A percentile compares a stretch with the other conserved stretches of the same genome.
Evolutionary conservation across 2,329 filamentous ascomycete genomes (phyloP).

Genomic region (Zymoseptoria tritici): DNA sequence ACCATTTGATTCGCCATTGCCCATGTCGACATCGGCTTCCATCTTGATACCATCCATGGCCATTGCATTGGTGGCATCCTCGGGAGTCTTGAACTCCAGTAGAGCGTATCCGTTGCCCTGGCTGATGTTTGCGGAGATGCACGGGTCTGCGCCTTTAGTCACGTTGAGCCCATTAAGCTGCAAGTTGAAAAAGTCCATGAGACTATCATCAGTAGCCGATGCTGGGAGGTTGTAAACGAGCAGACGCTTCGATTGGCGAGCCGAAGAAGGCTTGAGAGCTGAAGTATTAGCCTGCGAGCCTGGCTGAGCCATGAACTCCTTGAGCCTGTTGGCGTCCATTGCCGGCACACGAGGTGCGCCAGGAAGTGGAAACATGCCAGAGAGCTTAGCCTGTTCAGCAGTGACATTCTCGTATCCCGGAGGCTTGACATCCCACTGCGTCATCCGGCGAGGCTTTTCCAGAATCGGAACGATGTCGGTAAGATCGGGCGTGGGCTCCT

Average conservation of each 20-base stretch:
- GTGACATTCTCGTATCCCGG: conserved; percentile 97
- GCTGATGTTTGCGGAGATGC: conserved; percentile 73
- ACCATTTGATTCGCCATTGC: conserved; percentile 48
- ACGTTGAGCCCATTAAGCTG: conserved; percentile 97
- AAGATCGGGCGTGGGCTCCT: conserved; percentile 91
- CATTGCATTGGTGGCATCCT: conserved; percentile 84
- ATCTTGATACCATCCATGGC: conserved; percentile 86
- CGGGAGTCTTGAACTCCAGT: conserved; percentile 79
- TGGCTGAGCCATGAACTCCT: conserved; percentile 92
- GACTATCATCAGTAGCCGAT: conserved; percentile 63
- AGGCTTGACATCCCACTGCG: conserved; percentile 99
- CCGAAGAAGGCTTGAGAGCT: conserved; percentile 86
- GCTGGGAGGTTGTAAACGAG: conserved; percentile 76
- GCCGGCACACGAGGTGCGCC: conserved; percentile 90
- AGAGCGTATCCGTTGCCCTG: conserved; percentile 74
- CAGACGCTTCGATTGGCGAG: conserved; percentile 87
- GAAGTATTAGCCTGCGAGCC: conserved; percentile 62
- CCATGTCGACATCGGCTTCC: conserved; percentile 55
- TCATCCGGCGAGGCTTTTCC: conserved; percentile 83
- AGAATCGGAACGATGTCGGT: conserved; percentile 76
- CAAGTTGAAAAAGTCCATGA: conserved; percentile 86
- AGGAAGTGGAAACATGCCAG: conserved; percentile 95
- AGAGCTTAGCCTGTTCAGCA: conserved; percentile 95
- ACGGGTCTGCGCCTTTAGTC: conserved; percentile 74
- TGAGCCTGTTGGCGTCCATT: conserved; percentile 88